phyloP scores from a whole-genome alignment of 352 stramenopile species.

The Phytophthora pinifolia region DNA sequence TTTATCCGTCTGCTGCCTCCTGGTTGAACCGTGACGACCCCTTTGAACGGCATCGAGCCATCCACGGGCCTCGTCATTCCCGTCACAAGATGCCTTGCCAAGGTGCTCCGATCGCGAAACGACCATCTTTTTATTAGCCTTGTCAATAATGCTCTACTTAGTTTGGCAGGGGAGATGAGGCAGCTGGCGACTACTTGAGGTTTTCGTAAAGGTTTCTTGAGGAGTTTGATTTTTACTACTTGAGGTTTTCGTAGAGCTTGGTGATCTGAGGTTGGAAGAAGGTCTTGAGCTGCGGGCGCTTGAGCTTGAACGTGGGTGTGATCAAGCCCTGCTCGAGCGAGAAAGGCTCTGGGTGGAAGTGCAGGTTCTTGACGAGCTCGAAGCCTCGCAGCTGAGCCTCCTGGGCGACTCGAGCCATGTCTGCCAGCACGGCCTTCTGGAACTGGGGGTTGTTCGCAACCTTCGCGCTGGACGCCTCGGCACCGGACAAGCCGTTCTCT shows the following conservation, averaged over 20 bases:
- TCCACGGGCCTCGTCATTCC: conserved; percentile 16
- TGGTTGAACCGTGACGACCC: conserved; percentile 2
- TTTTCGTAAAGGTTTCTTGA: neutral
- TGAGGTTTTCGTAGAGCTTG: conserved; percentile 41
- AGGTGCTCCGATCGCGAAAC: conserved; percentile 8
- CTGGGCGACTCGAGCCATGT: conserved; percentile 63
- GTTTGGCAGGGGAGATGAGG: too few relatives aligned
- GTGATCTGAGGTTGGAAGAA: conserved; percentile 54
- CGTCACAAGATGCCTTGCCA: neutral
- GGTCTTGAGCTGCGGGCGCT: conserved; percentile 68
- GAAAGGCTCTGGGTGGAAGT: conserved; percentile 87
- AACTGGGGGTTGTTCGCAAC: conserved; percentile 42
- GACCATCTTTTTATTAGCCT: conserved; percentile 8
- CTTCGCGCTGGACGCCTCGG: conserved; percentile 28
- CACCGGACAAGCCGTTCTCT: conserved; percentile 26
- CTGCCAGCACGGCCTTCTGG: conserved; percentile 58
- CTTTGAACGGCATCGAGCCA: conserved; percentile 14
- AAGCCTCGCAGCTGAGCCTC: conserved; percentile 86
- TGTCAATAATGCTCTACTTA: too few relatives aligned
- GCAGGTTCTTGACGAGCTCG: conserved; percentile 86
- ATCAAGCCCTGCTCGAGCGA: conserved; percentile 88
- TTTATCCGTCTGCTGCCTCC: conserved; percentile 21
- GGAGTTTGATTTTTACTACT: conserved; percentile 15
- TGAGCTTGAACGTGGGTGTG: conserved; percentile 97
- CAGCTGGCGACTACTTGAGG: too few relatives aligned